Base-by-base conservation (phyloP, 2,329 filamentous ascomycete species). In the Aschersonia sp. region DNA sequence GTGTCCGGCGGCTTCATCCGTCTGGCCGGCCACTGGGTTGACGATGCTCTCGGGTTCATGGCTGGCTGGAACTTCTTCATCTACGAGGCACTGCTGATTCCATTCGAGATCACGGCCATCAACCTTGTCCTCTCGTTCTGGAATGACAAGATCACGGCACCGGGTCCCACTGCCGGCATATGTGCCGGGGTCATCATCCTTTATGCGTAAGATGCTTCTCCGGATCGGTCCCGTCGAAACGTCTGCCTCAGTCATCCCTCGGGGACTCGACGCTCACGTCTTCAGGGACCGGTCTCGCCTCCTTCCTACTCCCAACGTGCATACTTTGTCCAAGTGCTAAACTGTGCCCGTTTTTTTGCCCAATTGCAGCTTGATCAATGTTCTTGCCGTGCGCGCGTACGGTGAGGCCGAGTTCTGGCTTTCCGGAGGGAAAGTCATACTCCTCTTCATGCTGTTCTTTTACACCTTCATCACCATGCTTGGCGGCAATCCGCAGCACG, bases 381-480 rank as follows among this genome's bases (percentile, higher is more conserved):
- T 84, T 42, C 72, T 85, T 51, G 78, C 78, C 32, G 79, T 84
- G 37, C 71, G 76, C 52, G 78, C 68, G 64, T 85, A 79, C 55
- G 81, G 82, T 52, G 81, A 85, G 59, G 76, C 81, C 9, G 85
- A 89, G 57, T 89, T 89, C 56, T 81, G 74, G 73, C 66, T 80
- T 4, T 73, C 75, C 2, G 65, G 64, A 40, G 78, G 79, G 52
- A 85, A 85, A 60, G 70, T 85, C 35, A 60, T 85, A 29, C 69
- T 85, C 44, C 83, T 83, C 54, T 67, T 81, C 50, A 77, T 79
- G 10, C 68, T 86, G 47, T 81, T 87, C 60, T 65, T 71, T 57
- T 88, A 83, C 63, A 88, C 85, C n/a, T 84, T 90, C 58, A 72
- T 90, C 55, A 81, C 79, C 45, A 87, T 88, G 81, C 68, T 87